These are phyloP conservation scores for Rhododendron simsii DNA, from an alignment of 148 eudicot genomes.

Conservation along the genomic window DNA sequence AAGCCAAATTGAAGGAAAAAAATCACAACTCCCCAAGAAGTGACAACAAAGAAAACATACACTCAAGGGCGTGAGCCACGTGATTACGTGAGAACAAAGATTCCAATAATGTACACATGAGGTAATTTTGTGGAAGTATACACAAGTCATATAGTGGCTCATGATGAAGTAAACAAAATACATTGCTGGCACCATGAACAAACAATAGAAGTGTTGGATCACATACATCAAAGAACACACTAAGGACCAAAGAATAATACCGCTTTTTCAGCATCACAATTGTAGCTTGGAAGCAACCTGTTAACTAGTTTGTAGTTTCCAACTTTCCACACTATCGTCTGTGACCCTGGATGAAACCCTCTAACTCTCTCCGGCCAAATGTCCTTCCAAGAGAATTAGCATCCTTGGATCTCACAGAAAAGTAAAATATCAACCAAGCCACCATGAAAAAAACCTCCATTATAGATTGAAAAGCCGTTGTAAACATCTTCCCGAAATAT, in stretches of 20 bases:
- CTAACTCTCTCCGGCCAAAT: conserved; percentile 80
- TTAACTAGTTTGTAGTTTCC: conserved; percentile 13
- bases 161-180: conserved; percentile 31
- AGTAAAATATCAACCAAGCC: conserved; percentile 75
- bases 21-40: conserved; percentile 3
- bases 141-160: conserved; percentile 31
- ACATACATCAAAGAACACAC: conserved; percentile 21
- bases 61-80: neutral
- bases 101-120: conserved; percentile 20
- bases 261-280: conserved; percentile 15
- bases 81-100: neutral
- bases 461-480: conserved; percentile 49
- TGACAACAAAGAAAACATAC: neutral
- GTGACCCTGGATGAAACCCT: conserved; percentile 54
- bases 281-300: conserved; percentile 8
- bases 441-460: conserved; percentile 89
- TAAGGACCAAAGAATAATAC: conserved; percentile 25
- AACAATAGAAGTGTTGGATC: conserved; percentile 27
- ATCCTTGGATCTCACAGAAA: conserved; percentile 59
- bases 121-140: conserved; percentile 26
- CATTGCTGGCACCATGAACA: conserved; percentile 22
- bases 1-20: neutral
- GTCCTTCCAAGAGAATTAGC: conserved; percentile 63
- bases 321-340: conserved; percentile 25
- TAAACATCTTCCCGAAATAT: conserved; percentile 45